Base-by-base conservation (phyloP, 2,329 filamentous ascomycete genomes). In the Talaromyces sp. region DNA sequence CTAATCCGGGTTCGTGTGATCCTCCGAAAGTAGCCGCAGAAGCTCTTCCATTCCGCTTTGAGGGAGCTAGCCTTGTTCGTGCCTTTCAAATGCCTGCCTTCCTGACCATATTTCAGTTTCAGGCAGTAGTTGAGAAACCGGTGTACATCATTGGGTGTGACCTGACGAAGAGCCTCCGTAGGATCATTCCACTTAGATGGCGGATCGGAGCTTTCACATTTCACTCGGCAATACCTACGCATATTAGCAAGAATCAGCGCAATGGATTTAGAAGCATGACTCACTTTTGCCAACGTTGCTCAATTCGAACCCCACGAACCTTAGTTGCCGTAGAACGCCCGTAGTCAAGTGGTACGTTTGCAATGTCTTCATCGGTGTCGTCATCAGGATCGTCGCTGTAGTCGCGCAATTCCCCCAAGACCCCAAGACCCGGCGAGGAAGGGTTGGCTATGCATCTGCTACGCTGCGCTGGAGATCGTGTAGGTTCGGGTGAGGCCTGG, bases 11-110 rank as follows among this genome's bases (percentile, higher is more conserved):
- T 54, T 24, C 42, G 29, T 24, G 37, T 58, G 13, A 56, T 52
- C 56, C 42, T 55, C 44, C 37, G 35, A 48, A 54, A 57, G 48
- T 56, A 58, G 29, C 47, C 49, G 11, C 33, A 29, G 51, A 60
- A 57, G 16, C 40, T 24, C 35, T 60, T 60, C 52, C 24, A 60
- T 11, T 60, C 49, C 16, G 52, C 55, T 47, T 51, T 47, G 1
- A 62, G 51, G 29, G 54, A 40, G 46, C 57, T 61, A 20, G 53
- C 49, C 55, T 61, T 62, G 27, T 35, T 45, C 4, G 42, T 56
- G 14, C 53, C 53, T 39, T 58, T 58, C 6, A 54, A 41, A 52
- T 50, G 33, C 11, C 40, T 20, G 47, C 50, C 36, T 10, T 33
- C 40, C 41, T 51, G 11, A 19, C 51, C 30, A 33, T 47, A 47